Evolutionary conservation across 345 rosid genomes (phyloP).

Genomic region (Laguncularia racemosa): DNA sequence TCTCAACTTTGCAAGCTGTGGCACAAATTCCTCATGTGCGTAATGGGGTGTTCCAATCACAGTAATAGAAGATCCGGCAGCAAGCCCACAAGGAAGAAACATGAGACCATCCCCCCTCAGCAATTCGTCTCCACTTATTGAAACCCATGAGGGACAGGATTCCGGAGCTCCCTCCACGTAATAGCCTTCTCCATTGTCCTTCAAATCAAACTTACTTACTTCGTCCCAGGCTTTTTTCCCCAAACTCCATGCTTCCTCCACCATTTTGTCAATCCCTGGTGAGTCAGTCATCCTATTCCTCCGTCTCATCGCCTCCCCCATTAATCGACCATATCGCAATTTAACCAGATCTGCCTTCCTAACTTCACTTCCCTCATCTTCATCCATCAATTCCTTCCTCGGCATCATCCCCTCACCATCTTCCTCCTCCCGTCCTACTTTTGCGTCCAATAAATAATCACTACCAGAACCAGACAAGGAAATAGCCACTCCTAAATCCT

Average conservation of each 20-base stretch:
- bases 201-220: slow-evolving; percentile 40
- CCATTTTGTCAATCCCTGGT: slow-evolving; percentile 73
- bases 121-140: slow-evolving; percentile 63
- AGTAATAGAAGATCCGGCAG: slow-evolving; percentile 90
- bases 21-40: slow-evolving; percentile 80
- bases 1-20: slow-evolving; percentile 54
- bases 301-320: slow-evolving; percentile 65
- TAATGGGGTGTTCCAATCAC: slow-evolving; percentile 83
- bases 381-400: slow-evolving; percentile 27
- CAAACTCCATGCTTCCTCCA: slow-evolving; percentile 88
- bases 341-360: slow-evolving; percentile 37
- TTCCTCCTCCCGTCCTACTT: slow-evolving; percentile 53
- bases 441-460: slow-evolving; percentile 58
- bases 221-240: slow-evolving; percentile 94
- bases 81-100: slow-evolving; percentile 96
- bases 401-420: slow-evolving; percentile 51
- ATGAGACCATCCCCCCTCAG: slow-evolving; percentile 47
- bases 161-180: slow-evolving; percentile 38
- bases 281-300: slow-evolving; percentile 56
- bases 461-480: slow-evolving; percentile 45
- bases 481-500: slow-evolving; percentile 51
- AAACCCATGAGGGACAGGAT: slow-evolving; percentile 82
- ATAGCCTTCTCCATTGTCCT: slow-evolving; percentile 31
- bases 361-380: slow-evolving; percentile 23
- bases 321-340: slow-evolving; percentile 63